Percentiles rank a stretch among this genome's conserved stretches.
phyloP scores from a whole-genome alignment of 441 rosid species.

The Mallotus repandus region DNA sequence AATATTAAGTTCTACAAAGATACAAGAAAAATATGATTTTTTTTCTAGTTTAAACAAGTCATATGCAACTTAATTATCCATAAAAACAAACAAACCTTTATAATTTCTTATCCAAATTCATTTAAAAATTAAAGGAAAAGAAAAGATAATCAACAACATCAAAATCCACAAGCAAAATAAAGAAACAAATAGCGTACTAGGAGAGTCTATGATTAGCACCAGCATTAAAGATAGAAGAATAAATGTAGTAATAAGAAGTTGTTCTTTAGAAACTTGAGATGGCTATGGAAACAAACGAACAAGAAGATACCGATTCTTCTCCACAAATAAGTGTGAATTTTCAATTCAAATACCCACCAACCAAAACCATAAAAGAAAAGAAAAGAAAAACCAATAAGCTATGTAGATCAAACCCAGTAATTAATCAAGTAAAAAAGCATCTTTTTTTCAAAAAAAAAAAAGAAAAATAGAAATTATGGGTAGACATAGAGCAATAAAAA shows the following conservation, averaged over 20 bases:
- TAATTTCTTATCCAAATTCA: too few species aligned
- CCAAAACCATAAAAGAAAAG: neutral
- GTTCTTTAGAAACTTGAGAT: constrained; percentile 68
- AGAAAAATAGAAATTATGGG: too few species aligned
- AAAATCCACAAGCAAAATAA: neutral
- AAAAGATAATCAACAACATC: neutral
- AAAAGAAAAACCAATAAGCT: neutral
- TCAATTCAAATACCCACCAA: too few species aligned
- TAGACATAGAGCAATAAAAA: too few species aligned
- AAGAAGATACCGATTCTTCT: constrained; percentile 72
- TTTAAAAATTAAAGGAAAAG: too few species aligned
- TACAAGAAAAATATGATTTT: too few species aligned
- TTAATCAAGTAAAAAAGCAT: neutral
- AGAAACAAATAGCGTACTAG: constrained; percentile 29
- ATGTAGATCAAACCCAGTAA: neutral
- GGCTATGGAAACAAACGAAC: constrained; percentile 75
- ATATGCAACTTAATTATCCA: neutral
- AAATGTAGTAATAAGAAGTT: constrained; percentile 59
- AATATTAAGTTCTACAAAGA: neutral
- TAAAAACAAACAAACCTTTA: neutral
- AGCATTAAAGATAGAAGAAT: constrained; percentile 39
- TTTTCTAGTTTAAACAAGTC: too few species aligned
- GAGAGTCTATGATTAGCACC: constrained; percentile 62
- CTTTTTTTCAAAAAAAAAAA: too few species aligned
- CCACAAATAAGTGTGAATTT: constrained; percentile 71